Base-by-base conservation (phyloP, 2,329 filamentous ascomycete species). In the Tolypocladium ovalisporum region DNA sequence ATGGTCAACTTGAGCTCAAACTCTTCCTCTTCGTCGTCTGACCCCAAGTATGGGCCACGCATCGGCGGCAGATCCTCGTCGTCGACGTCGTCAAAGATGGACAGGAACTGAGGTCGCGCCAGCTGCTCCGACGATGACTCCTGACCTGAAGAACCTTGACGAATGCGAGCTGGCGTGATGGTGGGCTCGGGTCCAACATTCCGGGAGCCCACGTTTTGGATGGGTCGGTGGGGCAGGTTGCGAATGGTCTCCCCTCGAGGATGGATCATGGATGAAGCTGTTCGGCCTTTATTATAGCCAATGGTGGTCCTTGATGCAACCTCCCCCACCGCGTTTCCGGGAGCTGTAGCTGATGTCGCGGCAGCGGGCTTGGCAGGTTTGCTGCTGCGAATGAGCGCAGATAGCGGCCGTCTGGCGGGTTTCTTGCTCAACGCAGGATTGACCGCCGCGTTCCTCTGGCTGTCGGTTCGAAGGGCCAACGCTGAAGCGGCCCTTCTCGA, bases 241-340 rank as follows among this genome's bases (percentile, higher is more conserved):
- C 59, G 49, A 32, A 63, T 59, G 35, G 52, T 57, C 54, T 55
- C 35, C 51, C 58, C 61, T 12, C 64, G 64, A 32, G 60, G 65
- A 17, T 73, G 73, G 35, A 81, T 66, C 47, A 79, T 70, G 0
- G 77, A 76, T 1, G 76, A 79, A 5, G 79, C 75, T 5, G 76
- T 76, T 37, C 89, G 83, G 37, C 92, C 91, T 69, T 88, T 90
- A 57, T 83, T 89, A 68, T 96, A 96, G 19, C 92, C 92, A 47
- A 96, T 80, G 0, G 91, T 96, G 57, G 84, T 92, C 61, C 86
- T 84, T 1, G 91, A 96, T 7, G 84, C 85, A 7, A 82, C 82
- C 27, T 82, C 79, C 1, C 87, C 86, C 13, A 81, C 77, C 10
- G 79, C 79, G 61, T 83, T 81, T 52, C 84, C 82, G 63, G 82